These are phyloP conservation scores for Crithidia thermophila DNA, from an alignment of 208 protist genomes.

Conservation along the genomic window DNA sequence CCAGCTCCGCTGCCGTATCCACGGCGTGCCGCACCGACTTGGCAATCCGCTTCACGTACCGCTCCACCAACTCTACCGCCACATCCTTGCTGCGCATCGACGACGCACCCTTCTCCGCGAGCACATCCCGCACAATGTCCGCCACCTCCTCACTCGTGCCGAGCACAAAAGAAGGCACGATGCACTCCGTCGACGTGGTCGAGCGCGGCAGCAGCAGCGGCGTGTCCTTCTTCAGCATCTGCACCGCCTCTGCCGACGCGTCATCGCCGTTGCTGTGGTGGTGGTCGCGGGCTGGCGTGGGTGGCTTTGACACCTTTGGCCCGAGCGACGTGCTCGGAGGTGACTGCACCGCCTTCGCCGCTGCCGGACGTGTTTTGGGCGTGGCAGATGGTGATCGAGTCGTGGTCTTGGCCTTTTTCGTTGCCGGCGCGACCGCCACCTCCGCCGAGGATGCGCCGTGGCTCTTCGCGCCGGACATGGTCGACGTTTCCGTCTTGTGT, in stretches of 20 bases:
- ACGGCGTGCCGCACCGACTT: slow-evolving; percentile 56
- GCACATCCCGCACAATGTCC: slow-evolving; percentile 51
- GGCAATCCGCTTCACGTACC: slow-evolving; percentile 67
- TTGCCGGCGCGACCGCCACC: background rate
- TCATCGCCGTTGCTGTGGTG: background rate
- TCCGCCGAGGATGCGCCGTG: too few species aligned
- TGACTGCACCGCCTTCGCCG: background rate
- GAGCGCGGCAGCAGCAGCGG: slow-evolving; percentile 44
- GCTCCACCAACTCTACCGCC: slow-evolving; percentile 50
- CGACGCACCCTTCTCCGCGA: slow-evolving; percentile 30
- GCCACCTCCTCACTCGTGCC: slow-evolving; percentile 54
- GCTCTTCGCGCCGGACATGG: too few species aligned
- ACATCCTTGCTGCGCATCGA: slow-evolving; percentile 51
- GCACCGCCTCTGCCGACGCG: background rate
- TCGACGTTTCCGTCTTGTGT: too few species aligned
- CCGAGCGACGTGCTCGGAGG: background rate
- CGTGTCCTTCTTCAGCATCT: slow-evolving; percentile 27
- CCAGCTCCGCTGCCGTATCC: slow-evolving; percentile 38
- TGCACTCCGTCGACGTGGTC: slow-evolving; percentile 43
- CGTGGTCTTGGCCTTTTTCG: slow-evolving; percentile 27
- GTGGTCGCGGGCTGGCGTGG: background rate
- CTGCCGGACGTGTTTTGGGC: background rate
- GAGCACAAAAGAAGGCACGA: slow-evolving; percentile 67
- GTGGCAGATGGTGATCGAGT: slow-evolving; percentile 4
- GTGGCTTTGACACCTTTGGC: background rate